phyloP scores from a whole-genome alignment of 495 filamentous ascomycete genomes.

The Hypoxylon crocopeplum region DNA sequence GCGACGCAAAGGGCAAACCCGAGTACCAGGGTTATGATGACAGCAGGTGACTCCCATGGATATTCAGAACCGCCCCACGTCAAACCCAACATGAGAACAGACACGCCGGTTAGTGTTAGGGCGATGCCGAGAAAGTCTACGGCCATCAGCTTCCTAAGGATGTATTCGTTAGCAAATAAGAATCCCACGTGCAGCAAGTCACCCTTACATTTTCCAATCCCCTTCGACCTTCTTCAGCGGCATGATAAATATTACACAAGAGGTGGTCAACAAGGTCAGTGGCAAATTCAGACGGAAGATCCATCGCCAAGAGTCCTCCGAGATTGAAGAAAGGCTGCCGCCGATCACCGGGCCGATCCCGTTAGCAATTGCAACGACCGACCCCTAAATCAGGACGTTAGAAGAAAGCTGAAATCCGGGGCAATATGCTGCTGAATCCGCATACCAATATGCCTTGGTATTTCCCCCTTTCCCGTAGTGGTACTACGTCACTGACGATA shows the following conservation, averaged over 20 bases:
- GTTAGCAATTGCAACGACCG: slow-evolving; percentile 60
- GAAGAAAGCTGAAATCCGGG: neutral
- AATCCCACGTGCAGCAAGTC: neutral
- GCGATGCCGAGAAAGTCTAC: slow-evolving; percentile 54
- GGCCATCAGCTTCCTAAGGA: slow-evolving; percentile 50
- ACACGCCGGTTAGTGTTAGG: slow-evolving; percentile 28
- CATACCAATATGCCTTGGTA: slow-evolving; percentile 63
- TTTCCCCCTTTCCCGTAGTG: slow-evolving; percentile 62
- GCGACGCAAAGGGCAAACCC: slow-evolving; percentile 50
- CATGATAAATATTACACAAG: slow-evolving; percentile 59
- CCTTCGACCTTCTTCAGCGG: slow-evolving; percentile 57
- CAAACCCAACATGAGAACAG: slow-evolving; percentile 44
- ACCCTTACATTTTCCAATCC: slow-evolving; percentile 52
- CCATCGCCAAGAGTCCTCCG: slow-evolving; percentile 59
- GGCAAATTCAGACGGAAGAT: slow-evolving; percentile 62
- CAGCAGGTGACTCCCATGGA: slow-evolving; percentile 56
- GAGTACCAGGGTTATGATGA: slow-evolving; percentile 56
- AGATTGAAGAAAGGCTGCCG: slow-evolving; percentile 53
- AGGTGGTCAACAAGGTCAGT: slow-evolving; percentile 51
- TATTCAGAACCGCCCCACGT: slow-evolving; percentile 62
- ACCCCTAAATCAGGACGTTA: slow-evolving; percentile 40
- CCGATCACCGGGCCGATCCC: slow-evolving; percentile 63
- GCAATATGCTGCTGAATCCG: neutral
- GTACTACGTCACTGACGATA: slow-evolving; percentile 64
- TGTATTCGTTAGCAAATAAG: neutral